Evolutionary conservation across 805 yeast genomes (phyloP), one percentile per base, ranked within the genome.

Genomic region (Komagataella pseudopastoris): DNA sequence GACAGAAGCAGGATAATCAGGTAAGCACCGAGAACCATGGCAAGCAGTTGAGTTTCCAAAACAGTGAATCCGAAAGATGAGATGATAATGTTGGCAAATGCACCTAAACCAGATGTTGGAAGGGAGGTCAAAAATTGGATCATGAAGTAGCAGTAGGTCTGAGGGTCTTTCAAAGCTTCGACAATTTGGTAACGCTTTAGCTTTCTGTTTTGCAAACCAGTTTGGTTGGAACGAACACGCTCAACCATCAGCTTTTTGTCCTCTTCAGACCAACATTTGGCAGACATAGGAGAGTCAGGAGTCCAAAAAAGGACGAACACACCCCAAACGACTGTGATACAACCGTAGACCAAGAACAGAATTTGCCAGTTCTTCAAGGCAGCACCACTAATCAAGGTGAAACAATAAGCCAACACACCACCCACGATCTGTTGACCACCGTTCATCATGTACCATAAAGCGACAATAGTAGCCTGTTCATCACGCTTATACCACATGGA

Each of bases 241-340:
- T 61, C 58, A 48, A 62, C 59, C 43, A 61, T 63, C 48, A 60
- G 56, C 44, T 66, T 57, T 56, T 68, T 72, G 53, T 74, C 75
- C 22, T 60, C 64, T 44, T 65, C 67, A 45, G 59, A 61, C 45
- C 67, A 59, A 47, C 64, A 69, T 56, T 68, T 64, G 4, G 70
- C 70, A 43, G 57, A 51, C 44, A 63, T 58, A 46, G 68, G 70
- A 47, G 58, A 57, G 54, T 64, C 64, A n/a, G 72, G 71, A 18
- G 67, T 53, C 45, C 60, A 56, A 47, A 63, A 53, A 20, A 57
- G 47, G 49, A 69, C 58, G 20, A 60, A 47, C 24, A 63, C 47
- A 5, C 74, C 72, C 49, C 64, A 56, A 20, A 60, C 61, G 18
- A 67, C 55, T 5, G 69, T 62, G 49, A 66, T 59, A 12, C 60